Evolutionary conservation across 2,329 filamentous ascomycete genomes (phyloP), one percentile per base, ranked within the genome.

Genomic region (Botrytis deweyae): DNA sequence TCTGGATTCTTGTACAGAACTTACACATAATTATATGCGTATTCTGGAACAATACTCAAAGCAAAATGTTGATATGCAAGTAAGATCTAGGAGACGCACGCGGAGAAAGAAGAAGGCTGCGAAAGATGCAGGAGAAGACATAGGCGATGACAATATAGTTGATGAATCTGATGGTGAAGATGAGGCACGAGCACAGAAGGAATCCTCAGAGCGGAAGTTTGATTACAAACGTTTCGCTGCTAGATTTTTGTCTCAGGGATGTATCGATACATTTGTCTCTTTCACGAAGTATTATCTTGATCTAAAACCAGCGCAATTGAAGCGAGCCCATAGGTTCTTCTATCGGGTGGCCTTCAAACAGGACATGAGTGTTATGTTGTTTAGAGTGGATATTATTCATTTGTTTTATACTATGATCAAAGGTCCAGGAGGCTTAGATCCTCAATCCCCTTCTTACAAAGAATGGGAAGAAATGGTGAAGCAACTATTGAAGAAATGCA

Each of bases 281-380:
- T 94, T 98, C 76, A 90, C 91, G 0, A 88, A 87, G 65, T 95
- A 90, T 83, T 98, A 97, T 83, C 87, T 86, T 59, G 96, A 99
- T 76, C 87, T 99, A 18, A 88, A 90, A 70, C 86, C 90, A 3
- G 86, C 90, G 55, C 96, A 99, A 81, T 85, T 98, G 55, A 98
- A 98, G 84, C 90, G 96, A 9, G 92, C 92, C 20, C 96, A 98
- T 83, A 92, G 96, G 10, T 99, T 95, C 82, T 95, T 99, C 80
- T 97, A 98, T 80, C 91, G 95, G 0, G 87, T 97, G 18, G 94
- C 94, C 0, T 98, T 98, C 86, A 99, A 98, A 83, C 93, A 97
- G 82, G 93, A 98, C 65, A 91, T 96, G 85, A 91, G 91, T 73
- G 91, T 98, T 36, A 89, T 98, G 84, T 86, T 99, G 1, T 98